Evolutionary conservation across 352 stramenopile genomes (phyloP), one percentile per base, ranked within the genome.

Genomic region (Pythium biforme): DNA sequence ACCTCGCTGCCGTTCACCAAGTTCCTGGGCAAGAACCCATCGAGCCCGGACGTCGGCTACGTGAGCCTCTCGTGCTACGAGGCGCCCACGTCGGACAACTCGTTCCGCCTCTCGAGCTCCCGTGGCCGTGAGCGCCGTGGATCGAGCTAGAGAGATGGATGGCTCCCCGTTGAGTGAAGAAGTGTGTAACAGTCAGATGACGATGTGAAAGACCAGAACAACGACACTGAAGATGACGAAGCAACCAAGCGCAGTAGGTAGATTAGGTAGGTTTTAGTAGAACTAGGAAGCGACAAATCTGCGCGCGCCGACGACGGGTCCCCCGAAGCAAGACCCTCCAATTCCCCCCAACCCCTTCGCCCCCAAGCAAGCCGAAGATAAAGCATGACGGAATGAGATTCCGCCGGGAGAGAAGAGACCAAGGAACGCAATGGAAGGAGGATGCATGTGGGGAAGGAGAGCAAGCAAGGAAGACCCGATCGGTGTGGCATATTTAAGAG

Each of bases 11-110:
- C 69, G 4, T 90, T 89, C 62, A 72, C 62, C 55, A 68, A 75
- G 22, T 90, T 90, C 56, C 79, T 89, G 29, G 81, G 81, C 66
- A 89, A 85, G 68, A 89, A 86, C 57, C 81, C 81, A n/a, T 81
- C 79, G 41, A 80, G 72, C 48, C 72, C 75, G 31, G 79, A 89
- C 51, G 65, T 81, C 6, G 81, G 81, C 27, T 90, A 90, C 62
- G 81, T 90, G 66, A 88, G 77, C 34, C 68, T 90, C 11, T 88
- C 81, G 47, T 71, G 70, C 54, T 90, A 90, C 65, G 79, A 90
- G 52, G 81, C 79, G 41, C 81, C 81, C 20, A 61, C 75, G 43
- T 81, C 54, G 33, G 72, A 77, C 61, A 60, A 63, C 41, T 67
- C 69, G 29, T 64, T 76, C 55, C 70, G 66, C 20, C 34, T 62